These are phyloP conservation scores for Kazachstania sp. DNA, from an alignment of 1,139 yeast species.

Conservation along the genomic window DNA sequence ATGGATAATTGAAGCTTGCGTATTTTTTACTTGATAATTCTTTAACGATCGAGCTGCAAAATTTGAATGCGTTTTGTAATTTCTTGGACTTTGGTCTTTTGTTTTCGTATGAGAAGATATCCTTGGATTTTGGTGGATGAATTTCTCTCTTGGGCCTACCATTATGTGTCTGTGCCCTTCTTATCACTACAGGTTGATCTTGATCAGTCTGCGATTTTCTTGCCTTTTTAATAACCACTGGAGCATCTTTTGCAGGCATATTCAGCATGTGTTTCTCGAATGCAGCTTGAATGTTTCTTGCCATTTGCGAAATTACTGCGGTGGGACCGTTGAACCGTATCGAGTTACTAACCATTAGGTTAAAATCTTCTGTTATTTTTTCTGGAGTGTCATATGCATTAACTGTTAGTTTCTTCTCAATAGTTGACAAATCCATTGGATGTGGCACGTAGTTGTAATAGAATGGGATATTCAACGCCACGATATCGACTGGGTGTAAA, in stretches of 20 bases:
- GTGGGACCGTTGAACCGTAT: constrained; percentile 75
- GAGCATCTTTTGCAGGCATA: constrained; percentile 71
- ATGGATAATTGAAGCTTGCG: constrained; percentile 79
- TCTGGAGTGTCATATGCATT: constrained; percentile 66
- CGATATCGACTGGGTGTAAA: constrained; percentile 79
- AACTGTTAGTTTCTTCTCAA: constrained; percentile 65
- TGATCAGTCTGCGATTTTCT: constrained; percentile 17
- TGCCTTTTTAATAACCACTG: constrained; percentile 10
- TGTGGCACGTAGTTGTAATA: constrained; percentile 73
- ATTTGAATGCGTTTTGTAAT: constrained; percentile 81
- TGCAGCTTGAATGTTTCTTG: constrained; percentile 76
- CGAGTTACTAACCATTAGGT: constrained; percentile 78
- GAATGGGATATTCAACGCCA: constrained; percentile 81
- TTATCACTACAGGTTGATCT: constrained; percentile 34
- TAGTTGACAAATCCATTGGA: constrained; percentile 93
- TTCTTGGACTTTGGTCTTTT: constrained; percentile 83
- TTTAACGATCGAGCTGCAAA: constrained; percentile 72
- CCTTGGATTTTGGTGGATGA: constrained; percentile 94
- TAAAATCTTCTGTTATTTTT: constrained; percentile 70
- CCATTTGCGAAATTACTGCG: constrained; percentile 85
- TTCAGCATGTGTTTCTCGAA: constrained; percentile 90
- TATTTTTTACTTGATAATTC: constrained; percentile 80
- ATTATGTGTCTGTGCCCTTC: constrained; percentile 54
- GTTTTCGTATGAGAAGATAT: constrained; percentile 68
- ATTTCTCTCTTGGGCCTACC: constrained; percentile 89